Percentiles rank a stretch among this genome's conserved stretches.
Conservation (phyloP, 140 eudicot genomes). For the Oenanthe javanica region DNA sequence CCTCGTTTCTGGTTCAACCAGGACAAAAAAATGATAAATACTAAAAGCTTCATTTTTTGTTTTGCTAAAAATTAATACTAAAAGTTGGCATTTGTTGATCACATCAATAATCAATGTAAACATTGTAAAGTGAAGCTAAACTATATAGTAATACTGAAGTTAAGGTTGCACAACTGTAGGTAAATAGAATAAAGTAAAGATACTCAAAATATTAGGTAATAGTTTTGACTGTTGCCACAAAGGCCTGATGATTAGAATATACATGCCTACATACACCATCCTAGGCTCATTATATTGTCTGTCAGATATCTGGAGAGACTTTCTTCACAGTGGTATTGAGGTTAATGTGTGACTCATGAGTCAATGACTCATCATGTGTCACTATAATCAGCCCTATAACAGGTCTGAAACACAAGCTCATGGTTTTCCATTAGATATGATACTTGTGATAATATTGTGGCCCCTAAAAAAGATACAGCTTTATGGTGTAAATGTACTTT, state of each 20-base stretch:
- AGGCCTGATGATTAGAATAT: not conserved
- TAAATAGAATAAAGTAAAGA: not conserved
- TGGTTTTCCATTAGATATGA: not conserved
- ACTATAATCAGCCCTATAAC: too few relatives aligned
- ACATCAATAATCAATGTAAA: not conserved
- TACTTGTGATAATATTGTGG: not conserved
- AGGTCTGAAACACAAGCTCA: not conserved
- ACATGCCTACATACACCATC: not conserved
- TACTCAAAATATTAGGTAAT: not conserved
- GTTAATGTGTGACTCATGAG: not conserved
- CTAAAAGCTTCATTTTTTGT: too few relatives aligned
- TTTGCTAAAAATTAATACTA: too few relatives aligned
- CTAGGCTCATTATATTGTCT: not conserved
- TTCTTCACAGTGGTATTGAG: not conserved
- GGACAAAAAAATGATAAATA: not conserved
- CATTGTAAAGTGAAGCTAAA: not conserved
- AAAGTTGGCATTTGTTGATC: not conserved
- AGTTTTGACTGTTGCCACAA: not conserved
- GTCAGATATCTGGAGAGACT: constrained; percentile 2
- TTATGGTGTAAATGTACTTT: not conserved
- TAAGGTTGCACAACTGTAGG: not conserved
- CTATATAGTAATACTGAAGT: not conserved
- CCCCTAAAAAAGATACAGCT: not conserved
- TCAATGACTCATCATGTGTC: not conserved
- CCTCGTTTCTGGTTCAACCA: constrained; percentile 47